Percentiles rank a stretch among this genome's conserved stretches.
These are phyloP conservation scores for Suillus clintonianus DNA, from an alignment of 768 basidiomycete genomes.

Conservation along the genomic window DNA sequence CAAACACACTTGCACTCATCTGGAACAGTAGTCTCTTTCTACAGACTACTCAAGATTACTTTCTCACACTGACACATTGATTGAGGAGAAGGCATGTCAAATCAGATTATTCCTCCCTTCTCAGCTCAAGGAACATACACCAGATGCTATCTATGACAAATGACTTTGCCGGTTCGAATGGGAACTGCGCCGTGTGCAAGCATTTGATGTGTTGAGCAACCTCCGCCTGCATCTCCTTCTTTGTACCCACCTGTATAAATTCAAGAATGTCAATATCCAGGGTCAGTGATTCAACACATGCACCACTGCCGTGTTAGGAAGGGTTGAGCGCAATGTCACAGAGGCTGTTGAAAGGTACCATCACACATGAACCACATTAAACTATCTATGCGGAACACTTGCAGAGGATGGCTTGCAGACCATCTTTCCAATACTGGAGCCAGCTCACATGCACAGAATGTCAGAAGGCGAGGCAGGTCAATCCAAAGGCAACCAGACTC, in stretches of 20 bases:
- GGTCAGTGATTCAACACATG: slow-evolving; percentile 3
- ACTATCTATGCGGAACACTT: neutral
- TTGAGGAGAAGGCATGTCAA: neutral
- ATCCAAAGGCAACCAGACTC: neutral
- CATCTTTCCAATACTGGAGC: neutral
- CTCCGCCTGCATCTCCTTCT: slow-evolving; percentile 31
- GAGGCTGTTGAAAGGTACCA: neutral
- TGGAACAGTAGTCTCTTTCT: too few species aligned
- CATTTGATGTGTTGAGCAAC: slow-evolving; percentile 26
- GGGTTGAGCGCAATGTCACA: neutral
- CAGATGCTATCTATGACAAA: neutral
- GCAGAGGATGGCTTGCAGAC: neutral
- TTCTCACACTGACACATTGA: neutral
- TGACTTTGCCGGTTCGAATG: slow-evolving; percentile 23
- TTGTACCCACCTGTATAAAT: slow-evolving; percentile 28
- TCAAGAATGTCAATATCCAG: slow-evolving; percentile 25
- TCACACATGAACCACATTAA: neutral
- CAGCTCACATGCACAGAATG: neutral
- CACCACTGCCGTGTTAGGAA: neutral
- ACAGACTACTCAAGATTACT: too few species aligned
- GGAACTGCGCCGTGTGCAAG: slow-evolving; percentile 30
- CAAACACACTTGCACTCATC: too few species aligned
- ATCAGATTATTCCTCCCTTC: neutral
- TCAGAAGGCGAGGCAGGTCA: neutral
- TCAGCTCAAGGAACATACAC: neutral